phyloP scores from a whole-genome alignment of 441 rosid species.

The Daphne laureola region DNA sequence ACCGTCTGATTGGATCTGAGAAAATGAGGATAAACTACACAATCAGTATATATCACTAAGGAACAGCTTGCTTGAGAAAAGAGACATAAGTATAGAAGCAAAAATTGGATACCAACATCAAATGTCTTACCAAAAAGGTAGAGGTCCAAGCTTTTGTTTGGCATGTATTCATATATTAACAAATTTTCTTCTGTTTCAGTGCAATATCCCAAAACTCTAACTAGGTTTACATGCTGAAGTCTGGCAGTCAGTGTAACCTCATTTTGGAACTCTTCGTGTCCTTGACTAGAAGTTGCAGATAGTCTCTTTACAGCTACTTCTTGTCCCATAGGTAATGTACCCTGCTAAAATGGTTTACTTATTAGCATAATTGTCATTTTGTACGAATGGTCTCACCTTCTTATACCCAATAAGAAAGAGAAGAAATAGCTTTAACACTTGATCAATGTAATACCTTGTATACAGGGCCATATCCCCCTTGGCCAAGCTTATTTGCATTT shows the following conservation, averaged over 20 bases:
- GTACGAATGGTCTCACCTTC: no score
- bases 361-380: no score
- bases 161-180: conserved; percentile 28
- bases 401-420: no score
- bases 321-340: conserved; percentile 14
- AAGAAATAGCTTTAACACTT: no score
- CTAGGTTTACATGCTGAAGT: conserved; percentile 32
- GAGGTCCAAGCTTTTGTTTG: conserved; percentile 26
- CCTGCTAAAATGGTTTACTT: conserved; percentile 8
- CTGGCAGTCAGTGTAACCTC: conserved; percentile 25
- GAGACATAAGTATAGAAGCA: conserved; percentile 14
- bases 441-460: conserved; percentile 21
- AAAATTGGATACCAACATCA: no score
- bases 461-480: conserved; percentile 34
- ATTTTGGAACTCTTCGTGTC: conserved; percentile 26
- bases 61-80: not conserved
- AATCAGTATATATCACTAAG: not conserved
- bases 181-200: conserved; percentile 22
- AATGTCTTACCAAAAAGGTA: conserved; percentile 22
- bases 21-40: not conserved
- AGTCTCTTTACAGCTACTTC: conserved; percentile 30
- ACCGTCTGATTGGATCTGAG: conserved; percentile 13
- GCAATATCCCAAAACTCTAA: conserved; percentile 27
- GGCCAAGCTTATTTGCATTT: conserved; percentile 23
- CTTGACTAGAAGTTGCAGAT: conserved; percentile 25